Evolutionary conservation across 345 rosid genomes (phyloP).

Genomic region (Bruguiera parviflora): DNA sequence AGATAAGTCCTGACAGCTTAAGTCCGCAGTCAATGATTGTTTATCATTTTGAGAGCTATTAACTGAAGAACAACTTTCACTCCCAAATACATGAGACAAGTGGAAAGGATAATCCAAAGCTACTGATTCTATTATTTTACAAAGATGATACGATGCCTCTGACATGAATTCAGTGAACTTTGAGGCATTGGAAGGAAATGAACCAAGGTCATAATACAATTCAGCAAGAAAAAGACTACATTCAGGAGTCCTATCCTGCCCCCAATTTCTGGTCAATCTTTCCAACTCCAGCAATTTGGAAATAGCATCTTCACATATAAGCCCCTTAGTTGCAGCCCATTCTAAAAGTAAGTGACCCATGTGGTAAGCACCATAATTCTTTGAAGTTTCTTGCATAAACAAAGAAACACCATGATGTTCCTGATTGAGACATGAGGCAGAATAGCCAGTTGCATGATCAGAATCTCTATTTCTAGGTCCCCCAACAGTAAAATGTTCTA

Average conservation of each 20-base stretch:
- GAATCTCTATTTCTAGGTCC: conserved; percentile 33
- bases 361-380: conserved; percentile 86
- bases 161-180: conserved; percentile 51
- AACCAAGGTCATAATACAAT: conserved; percentile 70
- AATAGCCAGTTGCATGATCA: conserved; percentile 34
- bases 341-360: conserved; percentile 87
- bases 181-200: conserved; percentile 44
- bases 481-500: conserved; percentile 61
- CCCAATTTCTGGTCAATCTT: conserved; percentile 80
- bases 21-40: conserved; percentile 19
- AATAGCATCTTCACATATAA: conserved; percentile 45
- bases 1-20: conserved; percentile 26
- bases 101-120: conserved; percentile 56
- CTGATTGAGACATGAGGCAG: conserved; percentile 34
- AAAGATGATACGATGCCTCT: conserved; percentile 80
- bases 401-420: conserved; percentile 47
- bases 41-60: conserved; percentile 37
- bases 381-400: conserved; percentile 64
- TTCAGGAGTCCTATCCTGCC: conserved; percentile 71
- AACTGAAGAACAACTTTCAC: conserved; percentile 31
- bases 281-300: conserved; percentile 75
- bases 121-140: conserved; percentile 85
- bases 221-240: conserved; percentile 94
- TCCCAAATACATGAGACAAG: conserved; percentile 30
- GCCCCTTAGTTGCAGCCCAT: conserved; percentile 44